Evolutionary conservation across 176 grass and related monocot genomes (phyloP).

Genomic region (Avena sativa): DNA sequence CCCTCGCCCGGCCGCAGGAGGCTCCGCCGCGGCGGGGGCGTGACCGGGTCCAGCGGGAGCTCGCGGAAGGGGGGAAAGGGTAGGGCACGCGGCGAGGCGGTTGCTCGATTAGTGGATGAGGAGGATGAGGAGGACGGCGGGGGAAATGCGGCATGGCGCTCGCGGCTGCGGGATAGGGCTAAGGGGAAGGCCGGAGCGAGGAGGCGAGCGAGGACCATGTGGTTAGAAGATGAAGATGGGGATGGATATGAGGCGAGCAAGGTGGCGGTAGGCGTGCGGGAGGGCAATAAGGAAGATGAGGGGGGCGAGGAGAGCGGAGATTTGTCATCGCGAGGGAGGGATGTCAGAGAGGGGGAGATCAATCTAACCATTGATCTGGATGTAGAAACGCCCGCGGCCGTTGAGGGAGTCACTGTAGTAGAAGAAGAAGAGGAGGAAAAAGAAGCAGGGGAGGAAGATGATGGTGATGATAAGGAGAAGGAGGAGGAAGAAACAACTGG

Average conservation of each 20-base stretch:
- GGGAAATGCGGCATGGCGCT: constrained; percentile 58
- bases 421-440: constrained; percentile 33
- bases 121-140: constrained; percentile 36
- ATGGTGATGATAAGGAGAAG: constrained; percentile 19
- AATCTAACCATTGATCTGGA: constrained; percentile 58
- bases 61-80: constrained; percentile 47
- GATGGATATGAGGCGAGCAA: neutral
- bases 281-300: constrained; percentile 33
- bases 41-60: constrained; percentile 46
- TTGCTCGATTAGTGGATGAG: constrained; percentile 31
- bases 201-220: constrained; percentile 46
- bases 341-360: constrained; percentile 51
- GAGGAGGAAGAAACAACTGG: constrained; percentile 4
- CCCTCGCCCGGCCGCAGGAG: constrained; percentile 67
- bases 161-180: constrained; percentile 73
- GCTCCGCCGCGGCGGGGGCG: constrained; percentile 31
- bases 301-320: constrained; percentile 39
- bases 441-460: constrained; percentile 8
- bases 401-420: constrained; percentile 36
- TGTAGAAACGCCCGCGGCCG: constrained; percentile 26
- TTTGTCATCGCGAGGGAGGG: constrained; percentile 42
- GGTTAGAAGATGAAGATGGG: constrained; percentile 40
- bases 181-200: constrained; percentile 58
- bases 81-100: constrained; percentile 28
- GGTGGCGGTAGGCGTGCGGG: neutral